These are phyloP conservation scores for Begonia peltatifolia DNA, from an alignment of 306 rosid species.

Conservation along the genomic window DNA sequence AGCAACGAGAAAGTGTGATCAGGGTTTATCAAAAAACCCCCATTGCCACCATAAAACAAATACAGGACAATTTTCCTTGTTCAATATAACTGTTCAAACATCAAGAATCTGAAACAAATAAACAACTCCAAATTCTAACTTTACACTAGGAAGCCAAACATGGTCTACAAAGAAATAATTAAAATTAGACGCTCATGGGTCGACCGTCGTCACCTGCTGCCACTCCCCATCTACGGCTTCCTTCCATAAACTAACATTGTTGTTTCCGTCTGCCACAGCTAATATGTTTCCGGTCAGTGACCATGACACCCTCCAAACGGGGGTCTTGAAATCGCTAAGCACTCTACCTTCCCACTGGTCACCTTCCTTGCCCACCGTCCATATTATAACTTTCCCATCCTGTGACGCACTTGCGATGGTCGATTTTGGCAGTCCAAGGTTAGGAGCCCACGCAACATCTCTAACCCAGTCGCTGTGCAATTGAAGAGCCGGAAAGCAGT, in stretches of 20 bases:
- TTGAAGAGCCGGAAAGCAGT: slow-evolving; percentile 76
- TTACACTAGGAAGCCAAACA: too few relatives aligned
- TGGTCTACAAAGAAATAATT: too few relatives aligned
- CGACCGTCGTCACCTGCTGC: slow-evolving; percentile 75
- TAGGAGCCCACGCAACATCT: slow-evolving; percentile 90
- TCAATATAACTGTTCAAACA: too few relatives aligned
- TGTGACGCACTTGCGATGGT: slow-evolving; percentile 73
- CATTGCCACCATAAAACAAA: too few relatives aligned
- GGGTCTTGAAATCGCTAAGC: slow-evolving; percentile 56
- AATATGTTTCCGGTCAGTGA: slow-evolving; percentile 74
- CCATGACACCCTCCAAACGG: slow-evolving; percentile 87
- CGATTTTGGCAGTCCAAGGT: slow-evolving; percentile 79
- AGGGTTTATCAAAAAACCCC: too few relatives aligned
- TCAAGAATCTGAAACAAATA: too few relatives aligned
- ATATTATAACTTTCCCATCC: slow-evolving; percentile 65
- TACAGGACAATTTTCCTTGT: too few relatives aligned
- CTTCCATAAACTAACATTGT: slow-evolving; percentile 70
- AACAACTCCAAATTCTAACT: too few relatives aligned
- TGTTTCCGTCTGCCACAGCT: slow-evolving; percentile 82
- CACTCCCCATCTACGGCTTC: slow-evolving; percentile 82
- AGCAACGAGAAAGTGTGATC: too few relatives aligned
- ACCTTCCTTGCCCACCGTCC: slow-evolving; percentile 75
- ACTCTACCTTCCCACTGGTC: slow-evolving; percentile 75
- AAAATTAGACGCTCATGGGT: slow-evolving; percentile 15
- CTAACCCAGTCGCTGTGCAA: slow-evolving; percentile 84